These are phyloP conservation scores for Euclidium syriacum DNA, from an alignment of 345 rosid genomes.

Conservation along the genomic window DNA sequence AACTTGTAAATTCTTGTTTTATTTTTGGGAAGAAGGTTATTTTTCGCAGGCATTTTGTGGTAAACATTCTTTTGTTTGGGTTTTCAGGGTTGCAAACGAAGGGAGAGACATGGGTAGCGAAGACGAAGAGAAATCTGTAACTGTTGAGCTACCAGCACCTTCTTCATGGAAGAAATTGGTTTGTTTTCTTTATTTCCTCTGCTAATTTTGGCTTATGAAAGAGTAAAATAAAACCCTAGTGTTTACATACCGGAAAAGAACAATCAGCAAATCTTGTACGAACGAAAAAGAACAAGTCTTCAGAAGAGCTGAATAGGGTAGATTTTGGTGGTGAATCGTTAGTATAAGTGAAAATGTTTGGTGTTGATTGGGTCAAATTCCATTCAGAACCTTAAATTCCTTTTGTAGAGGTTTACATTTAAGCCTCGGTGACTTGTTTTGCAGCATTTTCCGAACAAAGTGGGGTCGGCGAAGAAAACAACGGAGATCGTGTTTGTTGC, in stretches of 20 bases:
- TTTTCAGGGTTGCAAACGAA: slow-evolving; percentile 28
- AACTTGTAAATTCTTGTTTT: background rate
- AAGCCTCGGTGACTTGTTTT: background rate
- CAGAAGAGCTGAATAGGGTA: background rate
- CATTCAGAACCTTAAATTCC: background rate
- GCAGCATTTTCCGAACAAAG: slow-evolving; percentile 59
- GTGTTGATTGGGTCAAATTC: background rate
- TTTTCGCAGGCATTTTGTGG: background rate
- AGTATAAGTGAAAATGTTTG: background rate
- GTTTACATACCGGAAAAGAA: background rate
- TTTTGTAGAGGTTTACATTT: background rate
- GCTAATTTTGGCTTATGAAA: background rate
- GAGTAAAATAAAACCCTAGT: background rate
- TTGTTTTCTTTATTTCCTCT: background rate
- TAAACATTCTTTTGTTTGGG: background rate
- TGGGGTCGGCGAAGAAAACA: slow-evolving; percentile 56
- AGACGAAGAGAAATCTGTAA: slow-evolving; percentile 48
- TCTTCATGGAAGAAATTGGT: slow-evolving; percentile 85
- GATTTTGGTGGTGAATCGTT: background rate
- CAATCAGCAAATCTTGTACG: background rate
- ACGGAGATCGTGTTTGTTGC: slow-evolving; percentile 61
- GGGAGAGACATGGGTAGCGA: slow-evolving; percentile 35
- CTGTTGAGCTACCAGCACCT: slow-evolving; percentile 76
- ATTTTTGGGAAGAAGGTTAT: background rate
- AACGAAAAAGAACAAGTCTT: background rate